Base-by-base conservation (phyloP, 2,329 filamentous ascomycete genomes). In the Huntiella savannae region DNA sequence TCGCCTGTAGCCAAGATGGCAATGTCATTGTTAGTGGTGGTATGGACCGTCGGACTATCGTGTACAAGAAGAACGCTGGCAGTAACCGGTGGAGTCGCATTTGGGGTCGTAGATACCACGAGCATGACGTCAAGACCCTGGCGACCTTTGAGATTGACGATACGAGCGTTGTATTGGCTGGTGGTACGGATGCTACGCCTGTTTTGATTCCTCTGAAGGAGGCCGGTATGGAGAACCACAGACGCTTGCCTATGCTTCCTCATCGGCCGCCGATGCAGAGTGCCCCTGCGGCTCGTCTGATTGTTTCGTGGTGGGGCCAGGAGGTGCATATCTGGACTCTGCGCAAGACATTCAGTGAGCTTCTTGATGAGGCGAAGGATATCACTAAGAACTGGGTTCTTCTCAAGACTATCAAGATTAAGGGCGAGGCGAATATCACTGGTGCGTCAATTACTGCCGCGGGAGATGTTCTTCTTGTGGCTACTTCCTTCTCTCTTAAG, bases 81-180 rank as follows among this genome's bases (percentile, higher is more conserved):
- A 67, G 73, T 16, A 67, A 70, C 45, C 74, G 79, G 57, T 98
- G 91, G 91, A 74, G 74, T 49, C 88, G 91, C 60, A 70, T 84
- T n/a, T 82, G 77, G 61, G 85, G 93, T 57, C 73, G 83, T 53
- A 73, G 85, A 57, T 87, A 88, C 57, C 91, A 98, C 58, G 76
- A 80, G 40, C 87, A 96, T 60, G 91, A 98, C 63, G 86, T 96
- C 55, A 96, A 96, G 65, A 75, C 85, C 1, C 83, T 96, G 75
- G 82, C 86, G 33, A 78, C 83, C 0, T 96, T 88, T 53, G 91
- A 98, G 60, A 79, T 79, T 45, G 77, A 73, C 43, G 76, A 76
- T 43, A 74, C 94, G 57, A 96, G 85, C 56, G 77, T 96, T 47
- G 69, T 94, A 8, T 82, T 93, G 12, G 92, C 88, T 52, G 91